A percentile compares a stretch with the other conserved stretches of the same genome.
Conservation (phyloP, 352 stramenopile species). For the Globisporangium polare region DNA sequence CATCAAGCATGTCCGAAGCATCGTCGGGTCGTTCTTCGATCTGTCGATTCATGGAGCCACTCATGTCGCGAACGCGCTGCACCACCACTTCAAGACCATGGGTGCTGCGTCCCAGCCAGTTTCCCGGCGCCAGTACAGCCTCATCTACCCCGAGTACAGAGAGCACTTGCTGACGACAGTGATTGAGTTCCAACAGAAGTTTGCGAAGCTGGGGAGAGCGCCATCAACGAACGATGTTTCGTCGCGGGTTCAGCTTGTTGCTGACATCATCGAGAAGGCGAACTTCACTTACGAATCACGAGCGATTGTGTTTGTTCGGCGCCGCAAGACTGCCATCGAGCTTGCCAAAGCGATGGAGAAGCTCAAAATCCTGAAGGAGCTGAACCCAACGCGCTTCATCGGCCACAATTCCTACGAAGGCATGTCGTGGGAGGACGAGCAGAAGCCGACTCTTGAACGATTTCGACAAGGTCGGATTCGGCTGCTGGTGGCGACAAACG, state of each 20-base stretch:
- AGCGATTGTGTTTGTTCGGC: slow-evolving; percentile 76
- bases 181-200: slow-evolving; percentile 14
- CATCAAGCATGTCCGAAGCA: slow-evolving; percentile 36
- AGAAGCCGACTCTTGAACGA: slow-evolving; percentile 59
- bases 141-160: slow-evolving; percentile 28
- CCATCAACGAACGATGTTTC: slow-evolving; percentile 35
- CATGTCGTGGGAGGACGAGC: slow-evolving; percentile 80
- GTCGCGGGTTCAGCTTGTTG: slow-evolving; percentile 50
- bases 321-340: slow-evolving; percentile 59
- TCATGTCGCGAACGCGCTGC: slow-evolving; percentile 30
- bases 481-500: slow-evolving; percentile 73
- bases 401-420: slow-evolving; percentile 79
- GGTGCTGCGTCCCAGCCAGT: slow-evolving; percentile 4
- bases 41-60: slow-evolving; percentile 45
- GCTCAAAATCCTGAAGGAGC: slow-evolving; percentile 38
- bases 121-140: slow-evolving; percentile 23
- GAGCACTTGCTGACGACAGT: slow-evolving; percentile 31
- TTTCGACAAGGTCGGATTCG: slow-evolving; percentile 68
- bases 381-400: slow-evolving; percentile 77
- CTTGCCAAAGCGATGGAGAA: slow-evolving; percentile 64
- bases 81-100: slow-evolving; percentile 32
- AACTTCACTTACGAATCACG: slow-evolving; percentile 55
- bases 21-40: slow-evolving; percentile 46
- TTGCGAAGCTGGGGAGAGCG: neutral
- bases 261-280: slow-evolving; percentile 33